Base-by-base conservation (phyloP, 192 early-diverging fungal genomes). In the Helicostylum pulchrum region DNA sequence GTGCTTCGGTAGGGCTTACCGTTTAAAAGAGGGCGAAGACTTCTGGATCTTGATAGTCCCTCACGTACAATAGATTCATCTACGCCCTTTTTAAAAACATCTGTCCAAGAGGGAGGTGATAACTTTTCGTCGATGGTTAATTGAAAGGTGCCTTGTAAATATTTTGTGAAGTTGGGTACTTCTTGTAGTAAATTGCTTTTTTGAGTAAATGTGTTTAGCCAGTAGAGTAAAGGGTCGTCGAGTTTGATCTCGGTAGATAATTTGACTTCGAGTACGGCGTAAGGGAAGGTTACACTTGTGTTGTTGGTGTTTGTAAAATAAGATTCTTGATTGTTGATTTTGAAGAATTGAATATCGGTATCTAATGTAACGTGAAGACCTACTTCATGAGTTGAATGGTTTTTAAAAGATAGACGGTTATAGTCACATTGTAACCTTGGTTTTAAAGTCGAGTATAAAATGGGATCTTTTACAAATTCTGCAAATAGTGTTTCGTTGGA, bases 341-440 rank as follows among this genome's bases (percentile, higher is more conserved):
- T 94, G 79, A 31, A 85, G 70, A 62, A 94, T 93, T 8, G 90
- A 90, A 55, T 84, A 62, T 92, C 88, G 0, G 92, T 94, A 72
- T 94, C 93, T 7, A 94, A 78, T 19, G 89, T 90, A 21, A 94
- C 88, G 36, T 39, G 36, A 39, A 39, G 36, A 9, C 45, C 93
- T 83, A 52, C 93, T 90, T 2, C 90, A 77, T 5, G 91, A 84
- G 74, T 94, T 90, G 39, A 87, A 90, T 2, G 90, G 90, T 19
- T 93, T 73, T 69, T 93, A 92, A 80, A 94, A 93, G 5, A 92
- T 92, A 90, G 92, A 56, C 93, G 87, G 69, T 93, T 92, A 79
- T 93, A 94, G 62, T 90, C 88, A 5, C 90, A 88, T 39, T 90
- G 82, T 50, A 93, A 74, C 9, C 84, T 74, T 48, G 90, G 89